phyloP scores from a whole-genome alignment of 2,329 filamentous ascomycete genomes.

The Ascosphaera aggregata region DNA sequence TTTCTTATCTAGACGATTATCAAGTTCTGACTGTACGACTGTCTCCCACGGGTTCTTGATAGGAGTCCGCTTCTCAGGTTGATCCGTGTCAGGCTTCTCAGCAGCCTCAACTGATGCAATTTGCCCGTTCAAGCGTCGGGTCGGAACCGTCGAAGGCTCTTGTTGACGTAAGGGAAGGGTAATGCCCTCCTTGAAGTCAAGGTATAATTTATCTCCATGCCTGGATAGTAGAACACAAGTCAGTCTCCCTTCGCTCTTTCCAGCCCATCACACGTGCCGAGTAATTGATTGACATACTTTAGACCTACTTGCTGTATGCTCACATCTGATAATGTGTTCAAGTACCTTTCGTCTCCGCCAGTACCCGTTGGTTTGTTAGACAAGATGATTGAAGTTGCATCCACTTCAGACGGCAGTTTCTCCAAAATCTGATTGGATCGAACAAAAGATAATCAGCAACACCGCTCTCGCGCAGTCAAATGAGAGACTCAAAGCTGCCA shows the following conservation, averaged over 20 bases:
- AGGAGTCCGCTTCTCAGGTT: conserved; percentile 8
- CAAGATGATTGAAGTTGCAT: conserved; percentile 31
- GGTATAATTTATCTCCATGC: conserved; percentile 78
- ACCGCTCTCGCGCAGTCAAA: no score
- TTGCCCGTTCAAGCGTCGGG: conserved; percentile 17
- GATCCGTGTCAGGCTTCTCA: background rate
- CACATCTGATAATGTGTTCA: conserved; percentile 29
- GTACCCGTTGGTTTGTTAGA: conserved; percentile 36
- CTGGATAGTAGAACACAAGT: conserved; percentile 22
- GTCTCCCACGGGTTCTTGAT: conserved; percentile 87
- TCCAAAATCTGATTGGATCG: conserved; percentile 33
- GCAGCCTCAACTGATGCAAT: conserved; percentile 18
- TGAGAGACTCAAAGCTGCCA: no score
- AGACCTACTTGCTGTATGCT: conserved; percentile 34
- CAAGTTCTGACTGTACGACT: conserved; percentile 66
- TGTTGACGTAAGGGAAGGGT: conserved; percentile 7
- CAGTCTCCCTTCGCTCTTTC: conserved; percentile 1
- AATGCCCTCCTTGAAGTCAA: conserved; percentile 45
- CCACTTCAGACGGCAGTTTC: conserved; percentile 32
- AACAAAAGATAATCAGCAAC: background rate
- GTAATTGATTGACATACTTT: conserved; percentile 19
- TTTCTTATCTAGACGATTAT: conserved; percentile 64
- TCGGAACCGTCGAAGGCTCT: conserved; percentile 7
- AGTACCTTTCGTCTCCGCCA: conserved; percentile 28
- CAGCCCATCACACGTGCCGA: background rate